phyloP scores from a whole-genome alignment of 2,329 filamentous ascomycete species.

The Hymenoscyphus repandus region DNA sequence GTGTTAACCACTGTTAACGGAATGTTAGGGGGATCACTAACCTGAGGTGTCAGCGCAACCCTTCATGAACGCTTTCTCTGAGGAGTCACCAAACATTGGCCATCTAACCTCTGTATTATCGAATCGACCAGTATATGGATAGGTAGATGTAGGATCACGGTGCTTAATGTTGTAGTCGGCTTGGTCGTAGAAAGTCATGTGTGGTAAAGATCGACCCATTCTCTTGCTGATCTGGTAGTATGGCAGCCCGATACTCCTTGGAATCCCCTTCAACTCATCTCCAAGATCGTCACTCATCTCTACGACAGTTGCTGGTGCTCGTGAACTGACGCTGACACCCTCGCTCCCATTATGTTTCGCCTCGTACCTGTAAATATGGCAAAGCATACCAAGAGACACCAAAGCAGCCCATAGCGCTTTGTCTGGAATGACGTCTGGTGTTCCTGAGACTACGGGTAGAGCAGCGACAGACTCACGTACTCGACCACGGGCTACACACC shows the following conservation, averaged over 20 bases:
- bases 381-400: slow-evolving; percentile 47
- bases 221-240: slow-evolving; percentile 46
- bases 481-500: slow-evolving; percentile 44
- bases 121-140: slow-evolving; percentile 46
- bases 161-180: slow-evolving; percentile 41
- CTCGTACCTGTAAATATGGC: slow-evolving; percentile 49
- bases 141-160: slow-evolving; percentile 38
- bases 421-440: slow-evolving; percentile 45
- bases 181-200: slow-evolving; percentile 48
- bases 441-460: slow-evolving; percentile 44
- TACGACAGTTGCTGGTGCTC: slow-evolving; percentile 32
- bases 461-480: slow-evolving; percentile 45
- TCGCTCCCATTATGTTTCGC: slow-evolving; percentile 47
- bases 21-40: slow-evolving; percentile 13
- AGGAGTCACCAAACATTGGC: slow-evolving; percentile 48
- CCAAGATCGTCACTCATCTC: slow-evolving; percentile 47
- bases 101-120: slow-evolving; percentile 50
- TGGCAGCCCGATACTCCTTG: slow-evolving; percentile 43
- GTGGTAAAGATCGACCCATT: slow-evolving; percentile 47
- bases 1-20: neutral
- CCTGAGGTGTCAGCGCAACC: slow-evolving; percentile 29
- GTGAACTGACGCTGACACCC: slow-evolving; percentile 37
- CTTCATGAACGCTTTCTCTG: slow-evolving; percentile 47
- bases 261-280: slow-evolving; percentile 45
- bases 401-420: slow-evolving; percentile 48